A percentile compares a stretch with the other conserved stretches of the same genome.
Conservation (phyloP, 2,329 filamentous ascomycete species). For the Neonectria coccinea region DNA sequence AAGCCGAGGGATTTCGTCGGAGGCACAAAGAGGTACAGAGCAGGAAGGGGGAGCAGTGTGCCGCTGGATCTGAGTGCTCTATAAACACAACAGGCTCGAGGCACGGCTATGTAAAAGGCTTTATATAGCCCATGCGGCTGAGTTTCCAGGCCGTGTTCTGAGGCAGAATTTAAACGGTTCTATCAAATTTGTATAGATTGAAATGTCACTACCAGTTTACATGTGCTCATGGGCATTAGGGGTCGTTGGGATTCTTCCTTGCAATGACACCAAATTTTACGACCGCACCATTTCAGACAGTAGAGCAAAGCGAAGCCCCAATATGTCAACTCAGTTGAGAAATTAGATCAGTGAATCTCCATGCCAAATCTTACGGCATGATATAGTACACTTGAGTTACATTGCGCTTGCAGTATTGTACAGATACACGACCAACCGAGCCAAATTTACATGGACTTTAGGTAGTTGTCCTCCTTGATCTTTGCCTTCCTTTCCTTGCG, state of each 20-base stretch:
- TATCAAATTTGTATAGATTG: slow-evolving; percentile 34
- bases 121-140: slow-evolving; percentile 13
- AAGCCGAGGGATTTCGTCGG: slow-evolving; percentile 85
- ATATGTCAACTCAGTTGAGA: background rate
- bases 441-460: slow-evolving; percentile 76
- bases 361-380: slow-evolving; percentile 26
- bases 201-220: slow-evolving; percentile 29
- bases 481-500: slow-evolving; percentile 77
- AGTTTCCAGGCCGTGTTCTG: slow-evolving; percentile 12
- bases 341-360: slow-evolving; percentile 20
- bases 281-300: background rate
- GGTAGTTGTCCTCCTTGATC: slow-evolving; percentile 89
- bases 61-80: slow-evolving; percentile 82
- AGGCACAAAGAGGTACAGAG: slow-evolving; percentile 83
- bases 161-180: slow-evolving; percentile 21
- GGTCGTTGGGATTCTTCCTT: background rate
- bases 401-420: slow-evolving; percentile 42
- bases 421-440: slow-evolving; percentile 35
- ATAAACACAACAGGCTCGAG: slow-evolving; percentile 36
- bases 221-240: background rate
- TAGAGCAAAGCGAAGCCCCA: background rate
- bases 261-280: no score
- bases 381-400: slow-evolving; percentile 46
- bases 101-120: slow-evolving; percentile 18
- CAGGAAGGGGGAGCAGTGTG: slow-evolving; percentile 92